These are phyloP conservation scores for Neopestalotiopsis rosae DNA, from an alignment of 2,329 filamentous ascomycete species.

Conservation along the genomic window DNA sequence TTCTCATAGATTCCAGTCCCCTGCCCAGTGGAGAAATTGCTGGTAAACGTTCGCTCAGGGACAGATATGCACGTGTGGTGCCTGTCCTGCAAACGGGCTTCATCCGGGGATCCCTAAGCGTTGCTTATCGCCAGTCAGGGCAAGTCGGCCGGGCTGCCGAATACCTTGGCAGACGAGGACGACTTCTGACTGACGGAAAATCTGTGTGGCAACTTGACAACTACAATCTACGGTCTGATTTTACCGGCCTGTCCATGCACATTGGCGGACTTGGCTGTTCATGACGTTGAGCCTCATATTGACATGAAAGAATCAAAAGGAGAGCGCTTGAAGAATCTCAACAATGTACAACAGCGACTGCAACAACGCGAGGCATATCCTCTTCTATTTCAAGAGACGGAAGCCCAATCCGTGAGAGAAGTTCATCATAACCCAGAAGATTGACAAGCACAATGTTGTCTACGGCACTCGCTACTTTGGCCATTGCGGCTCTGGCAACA, in stretches of 20 bases:
- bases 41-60: too few species aligned
- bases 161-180: not conserved
- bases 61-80: not conserved
- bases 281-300: not conserved
- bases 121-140: not conserved
- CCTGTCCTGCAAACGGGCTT: too few species aligned
- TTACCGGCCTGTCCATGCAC: not conserved
- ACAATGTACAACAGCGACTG: too few species aligned
- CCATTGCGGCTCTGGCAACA: not conserved
- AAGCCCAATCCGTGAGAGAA: not conserved
- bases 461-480: not conserved
- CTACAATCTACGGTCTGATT: not conserved
- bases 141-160: slow-evolving; percentile 1
- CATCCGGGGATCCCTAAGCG: not conserved
- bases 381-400: not conserved
- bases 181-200: slow-evolving; percentile 14
- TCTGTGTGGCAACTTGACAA: not conserved
- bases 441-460: slow-evolving; percentile 1
- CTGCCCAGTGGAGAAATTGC: not conserved
- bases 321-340: not conserved
- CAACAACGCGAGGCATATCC: too few species aligned
- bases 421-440: not conserved
- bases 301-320: not conserved
- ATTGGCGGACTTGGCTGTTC: not conserved
- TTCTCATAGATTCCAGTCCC: not conserved